Evolutionary conservation across 139 green algal genomes (phyloP).

Genomic region (Volvox reticuliferus): DNA sequence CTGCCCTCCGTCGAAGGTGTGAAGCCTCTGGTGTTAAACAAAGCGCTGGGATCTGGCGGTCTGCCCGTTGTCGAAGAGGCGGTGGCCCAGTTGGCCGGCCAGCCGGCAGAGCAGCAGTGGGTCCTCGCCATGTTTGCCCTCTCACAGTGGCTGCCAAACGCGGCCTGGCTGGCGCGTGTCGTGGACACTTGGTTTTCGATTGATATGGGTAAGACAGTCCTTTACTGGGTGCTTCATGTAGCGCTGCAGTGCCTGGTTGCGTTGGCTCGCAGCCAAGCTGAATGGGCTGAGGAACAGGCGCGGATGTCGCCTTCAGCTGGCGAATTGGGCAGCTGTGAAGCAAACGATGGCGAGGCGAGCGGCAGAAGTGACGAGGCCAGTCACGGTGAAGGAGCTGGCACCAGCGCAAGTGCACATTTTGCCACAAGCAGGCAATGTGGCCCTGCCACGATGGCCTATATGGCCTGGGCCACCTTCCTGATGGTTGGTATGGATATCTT

Average conservation of each 20-base stretch:
- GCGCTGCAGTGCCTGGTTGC: constrained; percentile 9
- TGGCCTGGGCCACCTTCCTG: neutral
- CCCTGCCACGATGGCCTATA: neutral
- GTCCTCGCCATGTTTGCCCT: neutral
- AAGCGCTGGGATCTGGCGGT: neutral
- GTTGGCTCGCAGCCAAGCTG: neutral
- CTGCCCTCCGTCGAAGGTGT: neutral
- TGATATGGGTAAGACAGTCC: neutral
- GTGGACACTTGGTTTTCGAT: neutral
- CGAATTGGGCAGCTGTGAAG: neutral
- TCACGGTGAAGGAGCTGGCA: no score
- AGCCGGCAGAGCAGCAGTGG: neutral
- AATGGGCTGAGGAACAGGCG: neutral
- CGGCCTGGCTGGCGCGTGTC: neutral
- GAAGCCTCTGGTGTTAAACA: neutral
- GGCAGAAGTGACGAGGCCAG: neutral
- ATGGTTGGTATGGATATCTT: neutral
- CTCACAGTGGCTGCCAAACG: neutral
- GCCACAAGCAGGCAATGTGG: neutral
- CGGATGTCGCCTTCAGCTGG: neutral
- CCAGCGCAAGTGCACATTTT: neutral
- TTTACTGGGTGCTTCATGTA: neutral
- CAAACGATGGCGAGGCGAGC: neutral
- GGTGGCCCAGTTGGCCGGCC: neutral
- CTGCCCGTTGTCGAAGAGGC: neutral